Evolutionary conservation across 2,329 filamentous ascomycete species (phyloP).

Genomic region (Thelonectria blattea): DNA sequence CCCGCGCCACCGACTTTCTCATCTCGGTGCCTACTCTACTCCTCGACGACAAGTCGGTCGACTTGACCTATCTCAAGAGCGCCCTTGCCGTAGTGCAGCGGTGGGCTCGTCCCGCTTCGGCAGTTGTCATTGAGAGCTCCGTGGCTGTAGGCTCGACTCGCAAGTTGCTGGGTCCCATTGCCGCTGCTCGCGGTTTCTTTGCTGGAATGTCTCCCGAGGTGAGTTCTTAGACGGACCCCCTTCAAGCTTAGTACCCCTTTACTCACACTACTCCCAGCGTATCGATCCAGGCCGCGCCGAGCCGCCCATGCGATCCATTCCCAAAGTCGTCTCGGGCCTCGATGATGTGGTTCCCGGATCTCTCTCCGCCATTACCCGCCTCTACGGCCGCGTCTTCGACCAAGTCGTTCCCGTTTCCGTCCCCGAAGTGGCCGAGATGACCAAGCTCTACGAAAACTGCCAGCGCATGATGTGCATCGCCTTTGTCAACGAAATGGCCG

Average conservation of each 20-base stretch:
- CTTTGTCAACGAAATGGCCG: slow-evolving; percentile 61
- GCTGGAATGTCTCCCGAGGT: slow-evolving; percentile 55
- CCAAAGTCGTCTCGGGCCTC: slow-evolving; percentile 59
- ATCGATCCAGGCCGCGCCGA: slow-evolving; percentile 56
- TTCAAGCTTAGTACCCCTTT: not conserved
- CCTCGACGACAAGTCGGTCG: slow-evolving; percentile 50
- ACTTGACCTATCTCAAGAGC: slow-evolving; percentile 52
- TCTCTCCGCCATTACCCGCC: slow-evolving; percentile 46
- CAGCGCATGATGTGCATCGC: slow-evolving; percentile 61
- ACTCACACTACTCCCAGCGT: slow-evolving; percentile 40
- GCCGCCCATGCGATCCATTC: slow-evolving; percentile 50
- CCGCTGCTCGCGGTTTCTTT: slow-evolving; percentile 46
- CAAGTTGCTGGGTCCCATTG: slow-evolving; percentile 53
- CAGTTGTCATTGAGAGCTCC: slow-evolving; percentile 53
- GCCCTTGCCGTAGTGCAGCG: slow-evolving; percentile 50
- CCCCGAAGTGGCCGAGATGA: slow-evolving; percentile 62
- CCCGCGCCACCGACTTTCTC: slow-evolving; percentile 54
- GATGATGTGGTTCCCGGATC: slow-evolving; percentile 53
- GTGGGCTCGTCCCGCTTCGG: slow-evolving; percentile 50
- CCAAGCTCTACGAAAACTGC: slow-evolving; percentile 63
- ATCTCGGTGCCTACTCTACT: slow-evolving; percentile 59
- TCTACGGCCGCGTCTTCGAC: slow-evolving; percentile 55
- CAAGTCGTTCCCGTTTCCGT: slow-evolving; percentile 52
- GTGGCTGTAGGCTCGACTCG: slow-evolving; percentile 43
- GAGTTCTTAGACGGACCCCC: not conserved